A percentile compares a stretch with the other conserved stretches of the same genome.
phyloP scores from a whole-genome alignment of 202 grass and related monocot genomes.

The Zizania palustris region DNA sequence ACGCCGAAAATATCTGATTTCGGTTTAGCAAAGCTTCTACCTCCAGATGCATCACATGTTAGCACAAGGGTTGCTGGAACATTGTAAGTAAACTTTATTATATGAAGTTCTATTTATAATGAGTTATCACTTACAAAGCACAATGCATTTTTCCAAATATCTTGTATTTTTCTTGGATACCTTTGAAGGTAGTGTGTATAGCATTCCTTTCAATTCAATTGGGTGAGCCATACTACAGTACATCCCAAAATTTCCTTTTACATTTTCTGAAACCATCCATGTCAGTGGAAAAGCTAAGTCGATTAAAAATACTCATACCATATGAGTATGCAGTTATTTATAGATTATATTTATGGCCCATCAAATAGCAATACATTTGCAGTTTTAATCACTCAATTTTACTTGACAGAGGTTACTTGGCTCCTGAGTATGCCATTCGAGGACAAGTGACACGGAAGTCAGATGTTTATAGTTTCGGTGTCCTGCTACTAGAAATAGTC shows the following conservation, averaged over 20 bases:
- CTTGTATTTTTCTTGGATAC: neutral
- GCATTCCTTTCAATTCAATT: slow-evolving; percentile 2
- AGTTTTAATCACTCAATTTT: slow-evolving; percentile 50
- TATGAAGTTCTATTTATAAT: slow-evolving; percentile 21
- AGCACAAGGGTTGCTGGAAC: slow-evolving; percentile 85
- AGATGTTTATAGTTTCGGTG: slow-evolving; percentile 81
- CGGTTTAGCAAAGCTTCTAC: slow-evolving; percentile 82
- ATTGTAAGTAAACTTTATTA: slow-evolving; percentile 54
- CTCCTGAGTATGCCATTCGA: slow-evolving; percentile 82
- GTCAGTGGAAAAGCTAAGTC: slow-evolving; percentile 4
- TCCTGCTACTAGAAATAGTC: slow-evolving; percentile 81
- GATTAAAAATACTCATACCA: slow-evolving; percentile 19
- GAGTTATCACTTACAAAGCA: neutral
- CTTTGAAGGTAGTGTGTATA: slow-evolving; percentile 9
- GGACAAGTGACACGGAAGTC: slow-evolving; percentile 84
- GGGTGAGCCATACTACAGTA: slow-evolving; percentile 3
- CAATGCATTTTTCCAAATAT: slow-evolving; percentile 18
- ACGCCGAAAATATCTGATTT: slow-evolving; percentile 77
- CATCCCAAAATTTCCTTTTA: neutral
- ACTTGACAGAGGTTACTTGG: slow-evolving; percentile 73
- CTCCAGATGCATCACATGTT: slow-evolving; percentile 63
- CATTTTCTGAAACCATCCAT: slow-evolving; percentile 2
- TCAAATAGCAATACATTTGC: slow-evolving; percentile 18
- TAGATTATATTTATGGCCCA: slow-evolving; percentile 17
- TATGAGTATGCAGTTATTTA: slow-evolving; percentile 18